Evolutionary conservation across 2,329 filamentous ascomycete genomes (phyloP).

Genomic region (Penicillium capsulatum): DNA sequence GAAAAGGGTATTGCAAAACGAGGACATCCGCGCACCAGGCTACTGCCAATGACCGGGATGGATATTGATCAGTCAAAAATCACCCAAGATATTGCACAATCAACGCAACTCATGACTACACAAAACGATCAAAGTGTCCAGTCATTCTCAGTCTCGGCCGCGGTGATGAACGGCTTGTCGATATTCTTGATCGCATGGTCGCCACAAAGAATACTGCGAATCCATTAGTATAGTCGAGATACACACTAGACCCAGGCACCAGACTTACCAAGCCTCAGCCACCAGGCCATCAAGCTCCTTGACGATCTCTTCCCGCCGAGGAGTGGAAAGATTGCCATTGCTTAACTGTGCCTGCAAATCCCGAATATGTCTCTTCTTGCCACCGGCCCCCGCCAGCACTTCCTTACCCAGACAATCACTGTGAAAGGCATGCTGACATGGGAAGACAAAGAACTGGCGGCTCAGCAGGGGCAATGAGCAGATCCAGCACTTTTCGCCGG

Average conservation of each 20-base stretch:
- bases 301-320: slow-evolving; percentile 75
- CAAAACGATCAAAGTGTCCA: slow-evolving; percentile 61
- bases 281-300: slow-evolving; percentile 88
- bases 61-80: no score
- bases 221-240: slow-evolving; percentile 18
- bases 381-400: slow-evolving; percentile 77
- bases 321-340: slow-evolving; percentile 65
- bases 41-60: not conserved
- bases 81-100: not conserved
- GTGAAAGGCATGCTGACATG: slow-evolving; percentile 96
- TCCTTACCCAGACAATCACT: slow-evolving; percentile 86
- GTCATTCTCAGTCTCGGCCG: slow-evolving; percentile 68
- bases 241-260: not conserved
- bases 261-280: slow-evolving; percentile 74
- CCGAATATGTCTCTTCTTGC: slow-evolving; percentile 72
- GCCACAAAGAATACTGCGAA: slow-evolving; percentile 76
- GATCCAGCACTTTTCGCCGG: slow-evolving; percentile 87
- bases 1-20: slow-evolving; percentile 6
- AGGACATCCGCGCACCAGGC: not conserved
- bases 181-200: slow-evolving; percentile 93
- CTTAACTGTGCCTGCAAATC: slow-evolving; percentile 82
- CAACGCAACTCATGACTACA: not conserved
- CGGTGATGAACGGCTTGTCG: slow-evolving; percentile 82
- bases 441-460: slow-evolving; percentile 95
- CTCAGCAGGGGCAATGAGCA: slow-evolving; percentile 82